Conservation (phyloP, 2,329 filamentous ascomycete species). For the Cercospora sp. region DNA sequence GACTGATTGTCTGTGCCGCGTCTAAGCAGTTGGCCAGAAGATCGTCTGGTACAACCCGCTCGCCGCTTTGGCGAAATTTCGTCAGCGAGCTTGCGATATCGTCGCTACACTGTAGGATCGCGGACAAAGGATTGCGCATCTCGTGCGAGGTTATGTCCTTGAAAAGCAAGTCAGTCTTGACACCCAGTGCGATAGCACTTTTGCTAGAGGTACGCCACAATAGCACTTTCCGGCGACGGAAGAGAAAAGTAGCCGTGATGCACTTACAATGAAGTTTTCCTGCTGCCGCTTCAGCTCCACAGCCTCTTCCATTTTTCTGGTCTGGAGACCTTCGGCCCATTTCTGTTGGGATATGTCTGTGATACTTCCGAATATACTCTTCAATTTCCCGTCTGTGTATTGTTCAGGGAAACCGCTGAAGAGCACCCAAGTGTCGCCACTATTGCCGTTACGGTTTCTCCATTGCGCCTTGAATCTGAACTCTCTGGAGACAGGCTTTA, state of each 20-base stretch:
- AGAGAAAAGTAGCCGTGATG: background rate
- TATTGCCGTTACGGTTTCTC: slow-evolving; percentile 59
- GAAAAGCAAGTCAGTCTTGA: background rate
- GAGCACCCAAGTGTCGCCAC: slow-evolving; percentile 71
- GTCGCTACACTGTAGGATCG: slow-evolving; percentile 73
- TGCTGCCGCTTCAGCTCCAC: slow-evolving; percentile 78
- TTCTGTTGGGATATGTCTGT: slow-evolving; percentile 87
- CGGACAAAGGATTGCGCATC: slow-evolving; percentile 69
- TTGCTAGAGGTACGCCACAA: background rate
- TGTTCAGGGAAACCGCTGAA: slow-evolving; percentile 76
- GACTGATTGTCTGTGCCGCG: slow-evolving; percentile 72
- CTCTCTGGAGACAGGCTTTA: slow-evolving; percentile 66
- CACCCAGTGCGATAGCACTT: background rate
- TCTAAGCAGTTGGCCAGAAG: slow-evolving; percentile 65
- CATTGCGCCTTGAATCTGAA: slow-evolving; percentile 73
- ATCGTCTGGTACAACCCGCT: slow-evolving; percentile 36
- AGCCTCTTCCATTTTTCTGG: slow-evolving; percentile 73
- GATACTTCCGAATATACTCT: slow-evolving; percentile 76
- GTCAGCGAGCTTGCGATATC: slow-evolving; percentile 61
- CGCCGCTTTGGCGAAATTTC: slow-evolving; percentile 49
- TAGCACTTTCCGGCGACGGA: background rate
- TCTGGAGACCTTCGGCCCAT: slow-evolving; percentile 78
- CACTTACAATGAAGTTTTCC: slow-evolving; percentile 31
- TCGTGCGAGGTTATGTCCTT: slow-evolving; percentile 46
- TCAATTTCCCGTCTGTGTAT: slow-evolving; percentile 62